A percentile compares a stretch with the other conserved stretches of the same genome.
Conservation (phyloP, 1,284 basidiomycete genomes). For the Schizophyllum amplum region DNA sequence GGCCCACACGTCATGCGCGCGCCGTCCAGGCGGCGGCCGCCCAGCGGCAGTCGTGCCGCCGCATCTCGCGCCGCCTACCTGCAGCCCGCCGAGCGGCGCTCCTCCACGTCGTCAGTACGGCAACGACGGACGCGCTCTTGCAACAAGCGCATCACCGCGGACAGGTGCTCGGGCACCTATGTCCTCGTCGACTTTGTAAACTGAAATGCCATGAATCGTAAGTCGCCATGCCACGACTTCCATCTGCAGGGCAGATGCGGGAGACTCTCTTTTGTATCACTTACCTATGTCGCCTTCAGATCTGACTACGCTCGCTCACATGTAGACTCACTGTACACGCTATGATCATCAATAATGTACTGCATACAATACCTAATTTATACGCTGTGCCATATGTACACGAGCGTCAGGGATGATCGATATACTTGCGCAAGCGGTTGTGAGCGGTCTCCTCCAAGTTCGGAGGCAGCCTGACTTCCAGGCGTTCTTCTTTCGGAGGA, state of each 20-base stretch:
- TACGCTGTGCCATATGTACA: neutral
- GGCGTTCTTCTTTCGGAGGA: neutral
- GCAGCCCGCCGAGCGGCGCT: neutral
- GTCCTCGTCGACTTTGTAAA: neutral
- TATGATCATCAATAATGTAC: neutral
- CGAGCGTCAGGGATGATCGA: neutral
- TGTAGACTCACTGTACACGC: neutral
- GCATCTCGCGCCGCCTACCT: neutral
- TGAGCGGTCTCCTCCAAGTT: neutral
- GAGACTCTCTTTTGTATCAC: neutral
- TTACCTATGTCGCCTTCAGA: neutral
- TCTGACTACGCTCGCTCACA: neutral
- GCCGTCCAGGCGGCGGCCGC: neutral
- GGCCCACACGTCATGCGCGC: neutral
- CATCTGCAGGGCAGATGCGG: neutral
- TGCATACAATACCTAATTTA: neutral
- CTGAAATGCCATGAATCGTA: neutral
- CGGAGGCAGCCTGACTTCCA: neutral
- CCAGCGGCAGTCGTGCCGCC: neutral
- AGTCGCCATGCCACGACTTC: neutral
- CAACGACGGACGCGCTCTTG: neutral
- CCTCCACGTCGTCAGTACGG: neutral
- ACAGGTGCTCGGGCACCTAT: neutral
- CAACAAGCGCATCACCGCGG: neutral
- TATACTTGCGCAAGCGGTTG: neutral